phyloP scores from a whole-genome alignment of 2,329 filamentous ascomycete genomes.

The Magnaporthiopsis incrustans region DNA sequence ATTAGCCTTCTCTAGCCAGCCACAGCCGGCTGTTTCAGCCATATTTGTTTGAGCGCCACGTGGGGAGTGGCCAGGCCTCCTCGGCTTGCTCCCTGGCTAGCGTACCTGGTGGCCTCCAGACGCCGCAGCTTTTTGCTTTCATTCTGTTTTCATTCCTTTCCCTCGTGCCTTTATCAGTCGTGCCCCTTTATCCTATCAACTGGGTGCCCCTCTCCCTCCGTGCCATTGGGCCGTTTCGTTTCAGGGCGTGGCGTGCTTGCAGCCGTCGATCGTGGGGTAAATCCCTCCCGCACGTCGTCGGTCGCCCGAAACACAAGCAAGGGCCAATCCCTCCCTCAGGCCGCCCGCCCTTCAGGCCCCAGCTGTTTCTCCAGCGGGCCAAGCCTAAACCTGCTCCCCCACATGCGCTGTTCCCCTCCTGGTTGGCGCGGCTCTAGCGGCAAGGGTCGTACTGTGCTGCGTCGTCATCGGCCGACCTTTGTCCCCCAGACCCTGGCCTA shows the following conservation, averaged over 20 bases:
- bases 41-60: not conserved
- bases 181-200: not conserved
- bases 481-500: not conserved
- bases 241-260: slow-evolving; percentile 1
- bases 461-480: not conserved
- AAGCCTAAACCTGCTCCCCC: not conserved
- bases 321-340: not conserved
- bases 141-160: not conserved
- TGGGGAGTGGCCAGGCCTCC: not conserved
- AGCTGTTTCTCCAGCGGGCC: not conserved
- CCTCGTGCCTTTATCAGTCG: not conserved
- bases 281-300: not conserved
- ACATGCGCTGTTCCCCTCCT: not conserved
- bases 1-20: not conserved
- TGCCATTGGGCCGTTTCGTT: not conserved
- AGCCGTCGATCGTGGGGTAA: not conserved
- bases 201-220: not conserved
- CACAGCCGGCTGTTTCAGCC: not conserved
- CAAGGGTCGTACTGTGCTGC: not conserved
- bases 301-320: not conserved
- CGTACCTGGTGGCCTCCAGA: not conserved
- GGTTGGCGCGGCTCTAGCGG: not conserved
- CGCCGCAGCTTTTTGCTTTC: not conserved
- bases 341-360: not conserved
- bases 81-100: no score